These are phyloP conservation scores for Cicer yamashitae DNA, from an alignment of 306 rosid genomes.

Conservation along the genomic window DNA sequence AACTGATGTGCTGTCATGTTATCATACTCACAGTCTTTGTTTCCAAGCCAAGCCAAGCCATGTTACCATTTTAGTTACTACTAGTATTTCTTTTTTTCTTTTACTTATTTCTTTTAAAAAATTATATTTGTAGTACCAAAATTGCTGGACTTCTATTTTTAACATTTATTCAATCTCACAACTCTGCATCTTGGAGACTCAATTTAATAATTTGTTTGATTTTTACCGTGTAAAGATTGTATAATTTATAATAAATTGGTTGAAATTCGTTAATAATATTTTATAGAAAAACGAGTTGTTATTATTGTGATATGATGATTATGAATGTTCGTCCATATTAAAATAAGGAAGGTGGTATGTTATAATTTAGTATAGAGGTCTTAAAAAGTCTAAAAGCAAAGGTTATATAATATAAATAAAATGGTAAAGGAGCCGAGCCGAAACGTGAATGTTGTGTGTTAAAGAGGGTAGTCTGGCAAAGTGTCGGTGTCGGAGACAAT, in stretches of 20 bases:
- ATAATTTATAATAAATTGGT: no score
- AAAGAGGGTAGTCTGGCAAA: conserved; percentile 39
- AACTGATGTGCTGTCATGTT: conserved; percentile 24
- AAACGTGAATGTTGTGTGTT: conserved; percentile 39
- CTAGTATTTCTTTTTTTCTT: background rate
- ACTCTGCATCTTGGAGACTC: no score
- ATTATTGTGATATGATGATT: conserved; percentile 15
- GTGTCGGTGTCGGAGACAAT: conserved; percentile 52
- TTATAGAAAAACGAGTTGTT: background rate
- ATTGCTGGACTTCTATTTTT: no score
- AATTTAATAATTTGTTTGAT: no score
- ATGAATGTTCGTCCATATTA: background rate
- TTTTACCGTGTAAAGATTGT: no score
- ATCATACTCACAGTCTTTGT: background rate
- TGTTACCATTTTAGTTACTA: background rate
- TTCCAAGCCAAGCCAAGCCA: conserved; percentile 43
- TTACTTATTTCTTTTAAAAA: no score
- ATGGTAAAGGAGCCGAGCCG: conserved; percentile 30
- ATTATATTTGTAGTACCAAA: no score
- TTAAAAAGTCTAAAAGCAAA: background rate
- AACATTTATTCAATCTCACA: no score
- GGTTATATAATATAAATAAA: background rate
- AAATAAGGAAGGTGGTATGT: background rate
- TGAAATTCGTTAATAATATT: no score
- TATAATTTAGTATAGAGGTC: background rate